These are phyloP conservation scores for Cryphonectria nitschkei DNA, from an alignment of 2,329 filamentous ascomycete genomes.

Conservation along the genomic window DNA sequence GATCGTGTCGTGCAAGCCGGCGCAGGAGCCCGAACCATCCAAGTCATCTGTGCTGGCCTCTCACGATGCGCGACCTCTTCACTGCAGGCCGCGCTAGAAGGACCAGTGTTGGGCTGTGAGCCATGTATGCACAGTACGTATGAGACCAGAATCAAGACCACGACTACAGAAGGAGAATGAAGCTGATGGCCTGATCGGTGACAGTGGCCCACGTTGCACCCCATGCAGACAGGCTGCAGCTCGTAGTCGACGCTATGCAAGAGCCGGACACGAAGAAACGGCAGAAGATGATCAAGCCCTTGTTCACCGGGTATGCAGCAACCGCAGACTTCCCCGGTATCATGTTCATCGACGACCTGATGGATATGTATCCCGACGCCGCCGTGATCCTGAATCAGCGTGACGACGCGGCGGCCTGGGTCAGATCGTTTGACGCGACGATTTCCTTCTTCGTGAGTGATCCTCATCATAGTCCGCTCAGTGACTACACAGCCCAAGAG, in stretches of 20 bases:
- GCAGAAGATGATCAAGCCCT: constrained; percentile 35
- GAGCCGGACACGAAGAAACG: constrained; percentile 35
- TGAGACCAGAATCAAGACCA: not conserved
- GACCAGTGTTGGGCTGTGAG: constrained; percentile 33
- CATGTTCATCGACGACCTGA: constrained; percentile 41
- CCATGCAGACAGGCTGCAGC: constrained; percentile 32
- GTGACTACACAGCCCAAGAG: not conserved
- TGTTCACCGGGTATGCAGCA: constrained; percentile 38
- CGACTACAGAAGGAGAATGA: not conserved
- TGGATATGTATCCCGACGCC: constrained; percentile 43
- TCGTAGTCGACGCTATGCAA: constrained; percentile 34
- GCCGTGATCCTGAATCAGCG: constrained; percentile 40
- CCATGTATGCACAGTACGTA: constrained; percentile 39
- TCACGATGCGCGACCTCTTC: constrained; percentile 42
- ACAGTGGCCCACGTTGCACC: constrained; percentile 29
- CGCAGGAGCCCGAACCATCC: not conserved
- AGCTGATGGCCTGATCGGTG: not conserved
- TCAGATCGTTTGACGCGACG: not conserved
- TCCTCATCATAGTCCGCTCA: not conserved
- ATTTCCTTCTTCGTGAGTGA: not conserved
- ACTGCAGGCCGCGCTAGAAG: constrained; percentile 40
- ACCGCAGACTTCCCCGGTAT: constrained; percentile 37
- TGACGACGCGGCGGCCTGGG: constrained; percentile 27
- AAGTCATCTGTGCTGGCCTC: constrained; percentile 38
- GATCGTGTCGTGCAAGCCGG: not conserved